Base-by-base conservation (phyloP, 139 green algal species). In the Micractinium conductrix region DNA sequence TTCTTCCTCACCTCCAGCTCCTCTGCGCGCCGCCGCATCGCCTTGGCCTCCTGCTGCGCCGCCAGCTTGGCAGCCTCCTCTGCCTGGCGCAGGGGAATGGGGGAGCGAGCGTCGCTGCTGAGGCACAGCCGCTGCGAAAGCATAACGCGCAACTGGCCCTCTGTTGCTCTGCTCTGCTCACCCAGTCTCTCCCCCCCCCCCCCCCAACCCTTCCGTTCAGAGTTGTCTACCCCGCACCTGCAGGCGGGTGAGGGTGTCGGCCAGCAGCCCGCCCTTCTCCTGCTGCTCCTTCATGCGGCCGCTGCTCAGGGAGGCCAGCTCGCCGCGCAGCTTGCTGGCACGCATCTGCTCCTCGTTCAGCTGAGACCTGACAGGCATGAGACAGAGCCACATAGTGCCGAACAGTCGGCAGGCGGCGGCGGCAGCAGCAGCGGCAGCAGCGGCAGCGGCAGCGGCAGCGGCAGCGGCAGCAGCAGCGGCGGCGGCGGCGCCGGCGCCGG, bases 1-100 rank as follows among this genome's bases (percentile, higher is more conserved):
- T n/a, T n/a, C n/a, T n/a, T 12, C 30, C 79, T 6, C 76, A 87
- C 85, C 85, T 89, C 85, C 24, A 89, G 85, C 50, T 89, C 63
- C 19, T 84, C 73, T 42, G 83, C 50, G 4, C 85, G 80, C 37
- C 62, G 42, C 37, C 68, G 42, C 30, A 81, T 48, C 30, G 63
- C 69, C 73, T 73, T 76, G 14, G 81, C 81, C 69, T 89, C 80
- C 50, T 83, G 85, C 85, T 87, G 72, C 35, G 85, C 85, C 30
- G 74, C 73, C 74, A 84, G 37, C 74, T 76, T 84, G 35, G 74
- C 85, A 10, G 48, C 40, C 67, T 89, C 81, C 85, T 87, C 85
- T 5, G 68, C 48, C 79, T 85, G 71, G n/a, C n/a, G n/a, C n/a
- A n/a, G n/a, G n/a, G n/a, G n/a, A n/a, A n/a, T n/a, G n/a, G n/a